A percentile compares a stretch with the other conserved stretches of the same genome.
Conservation (phyloP, 1,139 yeast genomes). For the Nakaseomyces uthaithaninus region DNA sequence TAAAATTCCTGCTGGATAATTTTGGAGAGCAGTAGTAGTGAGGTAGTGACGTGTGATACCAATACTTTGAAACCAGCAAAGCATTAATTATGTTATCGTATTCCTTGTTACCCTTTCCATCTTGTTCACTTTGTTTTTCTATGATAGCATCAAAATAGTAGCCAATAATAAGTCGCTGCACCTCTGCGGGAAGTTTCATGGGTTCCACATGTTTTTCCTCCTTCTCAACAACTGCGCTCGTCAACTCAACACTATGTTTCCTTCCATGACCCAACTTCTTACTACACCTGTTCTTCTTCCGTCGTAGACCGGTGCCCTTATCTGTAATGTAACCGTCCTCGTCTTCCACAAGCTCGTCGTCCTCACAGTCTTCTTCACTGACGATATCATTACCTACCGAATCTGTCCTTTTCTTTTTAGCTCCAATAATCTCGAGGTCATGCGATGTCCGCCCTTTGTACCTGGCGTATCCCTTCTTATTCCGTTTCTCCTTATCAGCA, state of each 20-base stretch:
- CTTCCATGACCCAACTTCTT: not conserved
- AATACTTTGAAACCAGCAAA: constrained; percentile 51
- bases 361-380: not conserved
- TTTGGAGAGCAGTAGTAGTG: constrained; percentile 55
- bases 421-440: constrained; percentile 5
- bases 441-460: not conserved
- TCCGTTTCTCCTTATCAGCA: not conserved
- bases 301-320: not conserved
- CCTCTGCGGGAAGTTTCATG: not conserved
- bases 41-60: constrained; percentile 54
- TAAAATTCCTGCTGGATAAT: constrained; percentile 60
- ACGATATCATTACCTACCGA: constrained; percentile 5
- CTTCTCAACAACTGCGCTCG: not conserved
- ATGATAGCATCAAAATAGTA: not conserved
- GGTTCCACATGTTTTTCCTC: not conserved
- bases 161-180: not conserved
- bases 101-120: constrained; percentile 1
- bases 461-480: constrained; percentile 4
- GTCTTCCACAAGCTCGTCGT: not conserved
- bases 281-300: not conserved
- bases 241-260: not conserved
- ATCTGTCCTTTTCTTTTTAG: constrained; percentile 3
- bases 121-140: not conserved
- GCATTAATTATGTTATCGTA: constrained; percentile 41
- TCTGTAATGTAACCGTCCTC: not conserved